A percentile compares a stretch with the other conserved stretches of the same genome.
These are phyloP conservation scores for Chrysoporthe puriensis DNA, from an alignment of 2,329 filamentous ascomycete genomes.

Conservation along the genomic window DNA sequence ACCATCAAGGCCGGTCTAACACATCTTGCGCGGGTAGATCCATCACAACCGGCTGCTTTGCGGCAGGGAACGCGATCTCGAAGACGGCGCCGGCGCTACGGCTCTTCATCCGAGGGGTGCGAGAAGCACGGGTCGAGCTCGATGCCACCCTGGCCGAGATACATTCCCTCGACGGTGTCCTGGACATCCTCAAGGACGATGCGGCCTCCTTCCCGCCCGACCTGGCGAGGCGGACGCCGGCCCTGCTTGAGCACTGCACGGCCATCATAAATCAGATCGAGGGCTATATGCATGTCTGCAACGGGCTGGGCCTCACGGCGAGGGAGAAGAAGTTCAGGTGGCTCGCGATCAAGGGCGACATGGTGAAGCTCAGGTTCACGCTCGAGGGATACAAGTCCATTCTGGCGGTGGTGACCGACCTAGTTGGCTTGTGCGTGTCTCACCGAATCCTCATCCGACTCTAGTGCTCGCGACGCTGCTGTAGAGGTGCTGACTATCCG, in stretches of 20 bases:
- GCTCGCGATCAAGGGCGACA: conserved; percentile 40
- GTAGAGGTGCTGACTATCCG: conserved; percentile 10
- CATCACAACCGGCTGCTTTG: conserved; percentile 44
- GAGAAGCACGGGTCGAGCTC: conserved; percentile 45
- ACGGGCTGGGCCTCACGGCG: conserved; percentile 37
- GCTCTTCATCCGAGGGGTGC: conserved; percentile 45
- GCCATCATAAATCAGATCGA: conserved; percentile 43
- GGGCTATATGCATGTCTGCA: conserved; percentile 38
- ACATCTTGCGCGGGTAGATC: conserved; percentile 34
- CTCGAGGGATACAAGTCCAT: conserved; percentile 45
- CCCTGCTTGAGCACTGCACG: conserved; percentile 42
- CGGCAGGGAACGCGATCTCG: conserved; percentile 41
- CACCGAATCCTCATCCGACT: not conserved
- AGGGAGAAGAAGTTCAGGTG: conserved; percentile 44
- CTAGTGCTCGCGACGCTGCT: too few relatives aligned
- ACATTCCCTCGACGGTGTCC: conserved; percentile 44
- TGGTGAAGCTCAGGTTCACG: conserved; percentile 38
- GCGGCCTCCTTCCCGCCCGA: conserved; percentile 41
- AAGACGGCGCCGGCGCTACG: conserved; percentile 39
- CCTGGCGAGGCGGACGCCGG: conserved; percentile 41
- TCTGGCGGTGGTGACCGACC: conserved; percentile 46
- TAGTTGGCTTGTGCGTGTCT: conserved; percentile 44
- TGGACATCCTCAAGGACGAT: conserved; percentile 46
- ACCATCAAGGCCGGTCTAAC: conserved; percentile 1
- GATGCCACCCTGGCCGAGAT: conserved; percentile 46